Evolutionary conservation across 179 eudicot species (phyloP).

Genomic region (Beta lomatogona): DNA sequence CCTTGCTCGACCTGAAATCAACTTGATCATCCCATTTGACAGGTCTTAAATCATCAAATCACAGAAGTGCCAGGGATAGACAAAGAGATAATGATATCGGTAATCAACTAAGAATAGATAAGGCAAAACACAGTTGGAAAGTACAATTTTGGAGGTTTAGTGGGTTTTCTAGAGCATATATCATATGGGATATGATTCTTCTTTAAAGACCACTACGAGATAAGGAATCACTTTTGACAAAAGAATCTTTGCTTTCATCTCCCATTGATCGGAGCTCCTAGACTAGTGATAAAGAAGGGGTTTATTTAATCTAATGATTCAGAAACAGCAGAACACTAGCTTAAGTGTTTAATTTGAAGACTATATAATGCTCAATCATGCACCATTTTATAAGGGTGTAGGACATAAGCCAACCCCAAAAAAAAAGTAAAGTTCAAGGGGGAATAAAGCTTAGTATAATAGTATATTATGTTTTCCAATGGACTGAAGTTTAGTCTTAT

Average conservation of each 20-base stretch:
- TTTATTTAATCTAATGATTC: slow-evolving; percentile 25
- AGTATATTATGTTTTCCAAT: neutral
- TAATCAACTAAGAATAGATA: slow-evolving; percentile 10
- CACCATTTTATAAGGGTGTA: slow-evolving; percentile 10
- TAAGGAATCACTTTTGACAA: slow-evolving; percentile 43
- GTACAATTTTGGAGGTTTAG: slow-evolving; percentile 30
- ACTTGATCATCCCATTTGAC: too few species aligned
- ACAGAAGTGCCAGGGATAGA: neutral
- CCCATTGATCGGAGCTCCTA: slow-evolving; percentile 28
- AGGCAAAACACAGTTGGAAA: slow-evolving; percentile 34
- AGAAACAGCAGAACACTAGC: slow-evolving; percentile 15
- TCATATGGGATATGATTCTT: slow-evolving; percentile 50
- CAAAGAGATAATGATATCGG: neutral
- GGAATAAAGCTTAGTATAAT: neutral
- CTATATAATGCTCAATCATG: slow-evolving; percentile 13
- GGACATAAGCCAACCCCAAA: slow-evolving; percentile 17
- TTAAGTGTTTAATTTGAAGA: neutral
- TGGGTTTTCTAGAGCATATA: slow-evolving; percentile 21
- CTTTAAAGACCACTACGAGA: slow-evolving; percentile 38
- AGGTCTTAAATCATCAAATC: neutral
- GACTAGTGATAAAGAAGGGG: slow-evolving; percentile 28
- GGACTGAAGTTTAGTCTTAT: neutral
- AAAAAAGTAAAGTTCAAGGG: slow-evolving; percentile 9
- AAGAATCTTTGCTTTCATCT: slow-evolving; percentile 16
- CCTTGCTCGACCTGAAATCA: neutral